phyloP scores from a whole-genome alignment of 2,329 filamentous ascomycete genomes.

The Xylariaceae sp. region DNA sequence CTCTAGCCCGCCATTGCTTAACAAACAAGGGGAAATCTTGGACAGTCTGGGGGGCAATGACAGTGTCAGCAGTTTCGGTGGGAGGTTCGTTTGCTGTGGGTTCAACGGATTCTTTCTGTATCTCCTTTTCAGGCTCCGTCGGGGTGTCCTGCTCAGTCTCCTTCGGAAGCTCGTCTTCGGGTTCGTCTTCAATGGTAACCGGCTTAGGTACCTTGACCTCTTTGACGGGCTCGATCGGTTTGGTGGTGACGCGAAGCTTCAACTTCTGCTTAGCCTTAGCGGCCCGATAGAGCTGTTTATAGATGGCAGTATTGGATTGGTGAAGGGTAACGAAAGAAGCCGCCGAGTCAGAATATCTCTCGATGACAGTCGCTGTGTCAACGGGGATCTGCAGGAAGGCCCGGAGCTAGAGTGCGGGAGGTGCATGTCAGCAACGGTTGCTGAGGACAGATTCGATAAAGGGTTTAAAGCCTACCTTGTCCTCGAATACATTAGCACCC shows the following conservation, averaged over 20 bases:
- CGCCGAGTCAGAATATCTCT: conserved; percentile 95
- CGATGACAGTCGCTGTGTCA: conserved; percentile 70
- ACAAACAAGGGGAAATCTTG: conserved; percentile 38
- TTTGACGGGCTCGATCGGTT: conserved; percentile 37
- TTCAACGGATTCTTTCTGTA: not conserved
- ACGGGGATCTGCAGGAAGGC: conserved; percentile 68
- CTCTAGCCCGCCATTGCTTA: conserved; percentile 35
- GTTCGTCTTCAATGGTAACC: conserved; percentile 59
- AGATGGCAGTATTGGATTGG: conserved; percentile 77
- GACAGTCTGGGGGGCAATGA: conserved; percentile 34
- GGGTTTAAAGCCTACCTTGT: conserved; percentile 69
- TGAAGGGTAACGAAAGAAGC: conserved; percentile 81
- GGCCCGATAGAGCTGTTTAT: conserved; percentile 95
- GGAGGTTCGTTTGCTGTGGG: conserved; percentile 7
- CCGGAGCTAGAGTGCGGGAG: conserved; percentile 63
- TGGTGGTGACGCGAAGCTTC: conserved; percentile 75
- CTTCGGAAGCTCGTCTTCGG: conserved; percentile 28
- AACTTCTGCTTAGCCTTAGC: conserved; percentile 99
- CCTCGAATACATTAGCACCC: conserved; percentile 72
- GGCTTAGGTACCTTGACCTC: conserved; percentile 46
- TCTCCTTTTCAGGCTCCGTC: not conserved
- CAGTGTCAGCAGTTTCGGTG: conserved; percentile 27
- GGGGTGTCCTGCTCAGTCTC: not conserved
- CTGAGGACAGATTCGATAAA: not conserved
- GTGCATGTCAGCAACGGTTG: conserved; percentile 10